These are phyloP conservation scores for Scheffersomyces illinoinensis DNA, from an alignment of 1,139 yeast genomes.

Conservation along the genomic window DNA sequence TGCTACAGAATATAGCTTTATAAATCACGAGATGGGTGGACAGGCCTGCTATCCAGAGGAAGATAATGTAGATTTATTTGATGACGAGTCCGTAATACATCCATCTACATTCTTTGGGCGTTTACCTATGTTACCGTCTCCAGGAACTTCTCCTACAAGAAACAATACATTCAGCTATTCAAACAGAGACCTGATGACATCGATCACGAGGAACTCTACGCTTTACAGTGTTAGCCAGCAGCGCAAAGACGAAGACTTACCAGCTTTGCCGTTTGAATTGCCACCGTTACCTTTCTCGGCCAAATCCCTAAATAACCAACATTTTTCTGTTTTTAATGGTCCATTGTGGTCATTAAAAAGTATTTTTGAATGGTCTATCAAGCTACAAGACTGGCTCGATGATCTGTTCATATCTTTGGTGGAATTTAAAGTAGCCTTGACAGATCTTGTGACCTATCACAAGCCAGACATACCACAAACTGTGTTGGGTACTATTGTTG, in stretches of 20 bases:
- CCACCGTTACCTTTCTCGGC: conserved; percentile 62
- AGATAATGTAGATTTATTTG: conserved; percentile 5
- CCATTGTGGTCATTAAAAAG: conserved; percentile 38
- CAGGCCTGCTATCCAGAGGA: neutral
- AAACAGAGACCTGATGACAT: neutral
- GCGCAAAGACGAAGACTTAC: conserved; percentile 30
- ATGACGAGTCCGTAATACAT: conserved; percentile 18
- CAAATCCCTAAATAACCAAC: conserved; percentile 48
- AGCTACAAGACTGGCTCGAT: conserved; percentile 50
- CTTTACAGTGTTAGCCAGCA: conserved; percentile 3
- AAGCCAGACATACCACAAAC: conserved; percentile 54
- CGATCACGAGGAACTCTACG: neutral
- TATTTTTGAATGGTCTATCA: conserved; percentile 54
- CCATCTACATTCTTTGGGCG: conserved; percentile 20
- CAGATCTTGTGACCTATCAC: conserved; percentile 51
- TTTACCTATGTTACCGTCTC: neutral
- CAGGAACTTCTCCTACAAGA: neutral
- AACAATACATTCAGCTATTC: neutral
- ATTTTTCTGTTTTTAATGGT: conserved; percentile 39
- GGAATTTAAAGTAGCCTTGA: conserved; percentile 54
- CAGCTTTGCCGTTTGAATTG: conserved; percentile 54
- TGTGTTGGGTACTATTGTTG: conserved; percentile 57
- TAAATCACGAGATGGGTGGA: neutral
- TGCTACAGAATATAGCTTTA: neutral
- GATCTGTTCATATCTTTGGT: conserved; percentile 50